These are phyloP conservation scores for Colletotrichum orchidophilum DNA, from an alignment of 2,329 filamentous ascomycete genomes.

Conservation along the genomic window DNA sequence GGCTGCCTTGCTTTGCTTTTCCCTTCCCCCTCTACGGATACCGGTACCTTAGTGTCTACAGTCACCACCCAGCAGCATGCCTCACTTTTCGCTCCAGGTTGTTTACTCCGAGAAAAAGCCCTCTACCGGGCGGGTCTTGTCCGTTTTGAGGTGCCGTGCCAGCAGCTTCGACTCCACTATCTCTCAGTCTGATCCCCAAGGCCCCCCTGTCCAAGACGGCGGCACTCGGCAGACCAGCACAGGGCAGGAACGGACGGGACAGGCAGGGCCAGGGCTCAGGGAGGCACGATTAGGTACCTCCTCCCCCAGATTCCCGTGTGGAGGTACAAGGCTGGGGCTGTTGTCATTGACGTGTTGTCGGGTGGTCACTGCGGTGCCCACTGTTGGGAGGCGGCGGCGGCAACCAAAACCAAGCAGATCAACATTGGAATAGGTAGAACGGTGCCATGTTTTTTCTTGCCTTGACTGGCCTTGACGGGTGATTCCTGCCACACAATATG, in stretches of 20 bases:
- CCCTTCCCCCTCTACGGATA: too few species aligned
- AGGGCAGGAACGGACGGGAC: background rate
- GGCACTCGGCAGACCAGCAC: constrained; percentile 10
- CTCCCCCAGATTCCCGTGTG: constrained; percentile 9
- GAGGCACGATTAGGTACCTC: constrained; percentile 8
- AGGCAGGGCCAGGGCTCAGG: background rate
- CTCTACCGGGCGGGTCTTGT: background rate
- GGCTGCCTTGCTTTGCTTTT: background rate
- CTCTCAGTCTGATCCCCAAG: background rate
- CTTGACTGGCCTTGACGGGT: too few species aligned
- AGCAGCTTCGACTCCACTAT: background rate
- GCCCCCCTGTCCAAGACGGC: background rate
- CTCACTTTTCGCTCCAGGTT: too few species aligned
- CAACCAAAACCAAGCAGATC: too few species aligned
- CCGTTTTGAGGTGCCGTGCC: background rate
- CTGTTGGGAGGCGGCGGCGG: background rate
- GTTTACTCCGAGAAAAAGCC: too few species aligned
- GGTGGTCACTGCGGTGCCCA: background rate
- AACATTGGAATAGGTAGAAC: too few species aligned
- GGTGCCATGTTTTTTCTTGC: too few species aligned
- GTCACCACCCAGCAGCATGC: too few species aligned
- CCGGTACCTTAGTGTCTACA: too few species aligned
- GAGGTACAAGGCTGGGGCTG: constrained; percentile 14
- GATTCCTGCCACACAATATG: too few species aligned
- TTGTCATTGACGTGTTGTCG: background rate